These are phyloP conservation scores for Pythium volutum DNA, from an alignment of 352 stramenopile species.

Conservation along the genomic window DNA sequence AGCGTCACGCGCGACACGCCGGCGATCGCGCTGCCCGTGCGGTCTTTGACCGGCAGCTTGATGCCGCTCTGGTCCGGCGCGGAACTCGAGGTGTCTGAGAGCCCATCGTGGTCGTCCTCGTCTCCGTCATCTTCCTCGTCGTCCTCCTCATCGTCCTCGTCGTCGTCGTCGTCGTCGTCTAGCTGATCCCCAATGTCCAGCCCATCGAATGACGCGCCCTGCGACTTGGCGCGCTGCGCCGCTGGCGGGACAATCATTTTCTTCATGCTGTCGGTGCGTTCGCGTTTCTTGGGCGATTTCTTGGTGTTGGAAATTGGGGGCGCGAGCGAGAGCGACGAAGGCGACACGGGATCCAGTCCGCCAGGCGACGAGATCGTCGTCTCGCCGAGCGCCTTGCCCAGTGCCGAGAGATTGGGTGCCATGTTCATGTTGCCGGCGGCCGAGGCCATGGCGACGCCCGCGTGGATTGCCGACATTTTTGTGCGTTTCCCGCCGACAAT, in stretches of 20 bases:
- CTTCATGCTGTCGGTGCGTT: constrained; percentile 84
- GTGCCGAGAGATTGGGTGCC: constrained; percentile 58
- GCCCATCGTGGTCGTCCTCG: constrained; percentile 7
- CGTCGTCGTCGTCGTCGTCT: constrained; percentile 16
- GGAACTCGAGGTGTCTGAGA: constrained; percentile 25
- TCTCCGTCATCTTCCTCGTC: constrained; percentile 11
- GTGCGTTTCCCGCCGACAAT: no score
- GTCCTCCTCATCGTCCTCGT: constrained; percentile 23
- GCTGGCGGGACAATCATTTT: constrained; percentile 61
- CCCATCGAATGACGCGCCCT: constrained; percentile 23
- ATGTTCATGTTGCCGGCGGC: constrained; percentile 9
- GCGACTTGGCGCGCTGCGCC: constrained; percentile 47
- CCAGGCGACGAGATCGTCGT: constrained; percentile 56
- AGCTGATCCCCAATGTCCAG: constrained; percentile 13
- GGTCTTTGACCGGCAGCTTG: constrained; percentile 69
- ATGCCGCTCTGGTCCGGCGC: constrained; percentile 16
- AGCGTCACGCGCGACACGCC: constrained; percentile 63
- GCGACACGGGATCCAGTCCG: constrained; percentile 15
- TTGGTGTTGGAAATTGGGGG: constrained; percentile 4
- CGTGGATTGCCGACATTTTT: constrained; percentile 21
- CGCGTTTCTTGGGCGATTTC: constrained; percentile 80
- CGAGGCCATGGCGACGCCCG: constrained; percentile 7
- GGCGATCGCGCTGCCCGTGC: constrained; percentile 65
- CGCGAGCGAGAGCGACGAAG: constrained; percentile 25
- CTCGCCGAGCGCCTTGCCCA: constrained; percentile 74